Base-by-base conservation (phyloP, 371 early-diverging fungal species). In the Mortierella sp. region DNA sequence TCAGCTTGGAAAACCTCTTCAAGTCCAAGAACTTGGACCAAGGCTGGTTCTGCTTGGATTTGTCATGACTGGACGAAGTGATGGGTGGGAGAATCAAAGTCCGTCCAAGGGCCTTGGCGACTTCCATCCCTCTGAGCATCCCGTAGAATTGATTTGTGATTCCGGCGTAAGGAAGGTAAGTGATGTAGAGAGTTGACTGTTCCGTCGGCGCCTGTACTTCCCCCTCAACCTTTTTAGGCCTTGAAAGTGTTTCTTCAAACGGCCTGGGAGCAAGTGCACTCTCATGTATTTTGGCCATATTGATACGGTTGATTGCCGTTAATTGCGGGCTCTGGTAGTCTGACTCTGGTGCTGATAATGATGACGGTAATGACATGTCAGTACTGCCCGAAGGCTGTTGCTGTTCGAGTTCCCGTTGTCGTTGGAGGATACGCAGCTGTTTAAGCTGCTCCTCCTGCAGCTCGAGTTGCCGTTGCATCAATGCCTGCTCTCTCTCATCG, bases 71-170 rank as follows among this genome's bases (percentile, higher is more conserved):
- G 7, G 67, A 67, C 3, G 67, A 38, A 4, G 73, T 67, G 56
- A 72, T 63, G 18, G 73, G 67, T 13, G 73, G 73, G 34, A 72
- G 53, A 54, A 72, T 67, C 48, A 72, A 39, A 26, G 73, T 67
- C 18, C 67, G 63, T 41, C 42, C 56, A 2, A 72, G 51, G 1
- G 63, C 58, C 23, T 67, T 43, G 26, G 73, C 73, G 4, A 72
- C 47, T 12, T 63, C 59, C 43, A 72, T 48, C 2, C 64, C 64
- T n/a, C 73, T 54, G 13, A 72, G 55, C 59, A 72, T 46, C 3
- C 67, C 64, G 50, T 72, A 72, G 31, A 72, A 67, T 50, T 72
- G 73, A 28, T 72, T 67, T 8, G 67, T 56, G 55, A 72, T 63
- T 7, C 73, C 73, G 0, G 73, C 73, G 30, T 67, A 72, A 0